Percentiles rank a stretch among this genome's conserved stretches.
These are phyloP conservation scores for Funneliformis mosseae DNA, from an alignment of 192 early-diverging fungal genomes.

Conservation along the genomic window DNA sequence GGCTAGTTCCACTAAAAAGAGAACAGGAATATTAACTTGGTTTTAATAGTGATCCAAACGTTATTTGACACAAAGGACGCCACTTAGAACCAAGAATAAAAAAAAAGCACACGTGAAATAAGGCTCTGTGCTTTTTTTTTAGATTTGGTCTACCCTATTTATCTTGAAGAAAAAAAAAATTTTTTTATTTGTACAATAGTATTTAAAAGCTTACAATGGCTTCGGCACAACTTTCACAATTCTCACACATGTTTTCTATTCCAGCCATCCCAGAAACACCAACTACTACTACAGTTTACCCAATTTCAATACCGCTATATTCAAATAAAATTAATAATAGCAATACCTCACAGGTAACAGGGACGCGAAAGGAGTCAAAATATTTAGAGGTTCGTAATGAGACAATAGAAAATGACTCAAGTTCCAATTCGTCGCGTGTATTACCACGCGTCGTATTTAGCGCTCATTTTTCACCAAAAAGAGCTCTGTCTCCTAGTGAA, in stretches of 20 bases:
- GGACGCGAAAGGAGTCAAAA: constrained; percentile 6
- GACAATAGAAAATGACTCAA: not conserved
- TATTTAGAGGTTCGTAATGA: constrained; percentile 1
- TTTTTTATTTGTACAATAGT: not conserved
- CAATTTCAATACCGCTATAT: not conserved
- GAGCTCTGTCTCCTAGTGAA: constrained; percentile 23
- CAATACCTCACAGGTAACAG: not conserved
- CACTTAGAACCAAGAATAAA: not conserved
- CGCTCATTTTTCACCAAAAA: not conserved
- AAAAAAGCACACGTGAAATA: not conserved
- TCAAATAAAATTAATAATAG: not conserved
- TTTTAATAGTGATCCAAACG: not conserved
- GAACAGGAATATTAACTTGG: not conserved
- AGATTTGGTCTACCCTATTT: not conserved
- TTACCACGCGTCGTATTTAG: constrained; percentile 20
- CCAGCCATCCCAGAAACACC: not conserved
- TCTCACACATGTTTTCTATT: not conserved
- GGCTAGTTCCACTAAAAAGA: not conserved
- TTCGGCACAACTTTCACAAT: constrained; percentile 12
- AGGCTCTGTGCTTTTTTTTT: not conserved
- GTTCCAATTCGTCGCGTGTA: not conserved
- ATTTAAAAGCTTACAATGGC: not conserved
- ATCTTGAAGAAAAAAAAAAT: not conserved
- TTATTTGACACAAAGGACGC: not conserved
- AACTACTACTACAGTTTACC: not conserved